A percentile compares a stretch with the other conserved stretches of the same genome.
Evolutionary conservation across 2,329 filamentous ascomycete genomes (phyloP).

Genomic region (Phialemonium atrogriseum): DNA sequence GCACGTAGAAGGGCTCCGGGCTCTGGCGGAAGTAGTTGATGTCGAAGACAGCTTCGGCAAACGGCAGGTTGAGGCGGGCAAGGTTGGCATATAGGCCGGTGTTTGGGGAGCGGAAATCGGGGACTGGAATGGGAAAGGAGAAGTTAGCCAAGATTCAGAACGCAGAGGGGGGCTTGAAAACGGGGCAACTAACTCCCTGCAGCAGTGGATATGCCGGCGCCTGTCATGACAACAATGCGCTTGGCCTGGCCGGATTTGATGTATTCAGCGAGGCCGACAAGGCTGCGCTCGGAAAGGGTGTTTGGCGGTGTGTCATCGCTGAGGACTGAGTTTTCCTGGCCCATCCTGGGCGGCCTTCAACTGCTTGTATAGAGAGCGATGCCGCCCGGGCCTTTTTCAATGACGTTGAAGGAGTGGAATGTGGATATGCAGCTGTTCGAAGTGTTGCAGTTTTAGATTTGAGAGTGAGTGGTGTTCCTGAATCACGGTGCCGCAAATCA

Average conservation of each 20-base stretch:
- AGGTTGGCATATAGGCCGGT: constrained; percentile 94
- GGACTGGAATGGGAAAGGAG: constrained; percentile 52
- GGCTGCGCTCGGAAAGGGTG: constrained; percentile 58
- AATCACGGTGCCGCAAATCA: too few relatives aligned
- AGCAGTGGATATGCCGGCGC: constrained; percentile 77
- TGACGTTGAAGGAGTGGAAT: too few relatives aligned
- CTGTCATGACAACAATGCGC: constrained; percentile 80
- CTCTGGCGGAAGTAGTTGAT: constrained; percentile 80
- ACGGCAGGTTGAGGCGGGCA: constrained; percentile 73
- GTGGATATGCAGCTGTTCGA: too few relatives aligned
- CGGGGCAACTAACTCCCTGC: constrained; percentile 44
- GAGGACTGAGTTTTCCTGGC: constrained; percentile 71
- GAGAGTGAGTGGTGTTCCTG: too few relatives aligned
- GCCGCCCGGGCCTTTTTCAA: too few relatives aligned
- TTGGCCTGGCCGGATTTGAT: constrained; percentile 62
- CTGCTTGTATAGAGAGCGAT: too few relatives aligned
- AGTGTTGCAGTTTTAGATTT: too few relatives aligned
- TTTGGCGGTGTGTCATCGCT: constrained; percentile 55
- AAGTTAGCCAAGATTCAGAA: neutral
- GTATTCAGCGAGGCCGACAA: constrained; percentile 70
- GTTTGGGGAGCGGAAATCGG: constrained; percentile 88
- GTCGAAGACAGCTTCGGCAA: constrained; percentile 90
- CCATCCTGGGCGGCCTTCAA: constrained; percentile 58
- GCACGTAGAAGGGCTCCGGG: constrained; percentile 82
- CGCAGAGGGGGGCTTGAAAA: neutral